A percentile compares a stretch with the other conserved stretches of the same genome.
phyloP scores from a whole-genome alignment of 1,284 basidiomycete genomes.

The Cystobasidium pallidum region DNA sequence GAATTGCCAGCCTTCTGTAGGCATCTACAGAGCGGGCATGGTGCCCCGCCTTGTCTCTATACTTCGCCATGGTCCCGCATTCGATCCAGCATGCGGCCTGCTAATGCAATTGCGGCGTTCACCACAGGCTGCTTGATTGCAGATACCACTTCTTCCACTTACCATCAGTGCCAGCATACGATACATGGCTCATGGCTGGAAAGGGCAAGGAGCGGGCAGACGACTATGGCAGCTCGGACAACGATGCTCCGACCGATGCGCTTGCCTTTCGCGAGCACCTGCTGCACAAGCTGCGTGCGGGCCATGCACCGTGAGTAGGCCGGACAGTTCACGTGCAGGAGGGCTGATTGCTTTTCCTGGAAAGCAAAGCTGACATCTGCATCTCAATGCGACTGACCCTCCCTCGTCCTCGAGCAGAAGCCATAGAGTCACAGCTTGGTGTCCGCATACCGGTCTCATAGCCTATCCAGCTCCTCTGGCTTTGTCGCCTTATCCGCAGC shows the following conservation, averaged over 20 bases:
- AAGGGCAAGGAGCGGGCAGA: constrained; percentile 17
- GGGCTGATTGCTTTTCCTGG: not conserved
- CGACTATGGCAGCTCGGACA: not conserved
- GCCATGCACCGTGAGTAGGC: not conserved
- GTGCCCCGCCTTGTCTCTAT: no score
- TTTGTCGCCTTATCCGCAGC: not conserved
- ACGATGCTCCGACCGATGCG: not conserved
- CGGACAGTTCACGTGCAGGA: constrained; percentile 14
- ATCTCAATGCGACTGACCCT: no score
- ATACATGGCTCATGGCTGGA: constrained; percentile 14
- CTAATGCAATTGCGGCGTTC: no score
- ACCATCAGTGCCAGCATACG: not conserved
- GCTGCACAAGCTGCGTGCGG: constrained; percentile 20
- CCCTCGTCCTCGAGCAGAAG: no score
- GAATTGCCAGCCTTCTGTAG: no score
- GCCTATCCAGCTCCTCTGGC: constrained; percentile 21
- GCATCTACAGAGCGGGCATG: no score
- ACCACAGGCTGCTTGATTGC: no score
- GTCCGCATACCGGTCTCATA: constrained; percentile 26
- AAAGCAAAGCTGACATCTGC: not conserved
- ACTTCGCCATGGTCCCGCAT: no score
- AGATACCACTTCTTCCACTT: not conserved
- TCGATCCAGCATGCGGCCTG: no score
- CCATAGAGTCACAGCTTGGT: constrained; percentile 32
- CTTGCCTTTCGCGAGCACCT: not conserved